These are phyloP conservation scores for Thuja plicata DNA, from an alignment of 83 land plant species.

Conservation along the genomic window DNA sequence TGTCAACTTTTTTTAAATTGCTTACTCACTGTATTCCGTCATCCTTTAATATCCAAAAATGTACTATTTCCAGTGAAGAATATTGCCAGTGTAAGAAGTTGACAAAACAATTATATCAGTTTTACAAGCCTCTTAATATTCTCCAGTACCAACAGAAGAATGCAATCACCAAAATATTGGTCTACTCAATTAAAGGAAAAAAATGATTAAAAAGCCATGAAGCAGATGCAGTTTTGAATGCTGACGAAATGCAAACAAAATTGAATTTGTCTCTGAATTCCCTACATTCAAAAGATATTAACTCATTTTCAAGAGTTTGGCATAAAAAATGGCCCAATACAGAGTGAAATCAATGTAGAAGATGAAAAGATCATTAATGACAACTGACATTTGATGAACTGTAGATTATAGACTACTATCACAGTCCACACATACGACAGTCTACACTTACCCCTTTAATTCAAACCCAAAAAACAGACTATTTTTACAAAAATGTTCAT, in stretches of 20 bases:
- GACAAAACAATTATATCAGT: neutral
- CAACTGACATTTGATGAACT: neutral
- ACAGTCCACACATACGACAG: neutral
- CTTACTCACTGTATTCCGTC: neutral
- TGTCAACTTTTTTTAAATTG: neutral
- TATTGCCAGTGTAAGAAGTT: neutral
- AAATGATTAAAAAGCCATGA: neutral
- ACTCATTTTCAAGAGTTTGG: neutral
- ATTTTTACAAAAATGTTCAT: neutral
- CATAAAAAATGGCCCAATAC: neutral
- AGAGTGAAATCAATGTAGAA: neutral
- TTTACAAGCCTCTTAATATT: neutral
- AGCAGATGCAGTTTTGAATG: neutral
- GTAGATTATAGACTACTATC: neutral
- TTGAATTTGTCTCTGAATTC: neutral
- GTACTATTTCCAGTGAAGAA: neutral
- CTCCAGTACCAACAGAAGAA: neutral
- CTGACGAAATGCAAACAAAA: neutral
- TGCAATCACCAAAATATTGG: neutral
- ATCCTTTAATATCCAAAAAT: neutral
- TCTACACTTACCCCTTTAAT: neutral
- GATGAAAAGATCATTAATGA: neutral
- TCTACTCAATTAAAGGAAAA: neutral
- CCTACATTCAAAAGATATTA: neutral
- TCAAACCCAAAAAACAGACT: neutral